Base-by-base conservation (phyloP, 169 alveolate genomes). In the Plasmodium knowlesi region DNA sequence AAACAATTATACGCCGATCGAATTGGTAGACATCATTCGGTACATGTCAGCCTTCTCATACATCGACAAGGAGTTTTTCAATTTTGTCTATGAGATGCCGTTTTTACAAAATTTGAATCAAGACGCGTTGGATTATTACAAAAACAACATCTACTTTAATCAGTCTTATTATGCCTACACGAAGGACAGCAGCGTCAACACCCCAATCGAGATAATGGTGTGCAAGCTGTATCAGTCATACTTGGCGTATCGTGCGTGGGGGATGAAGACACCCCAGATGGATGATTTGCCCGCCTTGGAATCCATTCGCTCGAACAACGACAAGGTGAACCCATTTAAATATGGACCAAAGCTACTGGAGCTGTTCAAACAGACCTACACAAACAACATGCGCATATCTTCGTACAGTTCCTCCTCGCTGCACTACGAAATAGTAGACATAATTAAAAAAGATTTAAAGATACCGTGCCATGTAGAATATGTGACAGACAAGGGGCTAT, bases 141-240 rank as follows among this genome's bases (percentile, higher is more conserved):
- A 78, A 72, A 89, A 89, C 32, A 78, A 32, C 43, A 30, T 89
- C 8, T 89, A 89, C 50, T 89, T 89, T 53, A 89, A 89, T 34
- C 88, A 89, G 25, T 89, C 94, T 1, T 89, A 89, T 79, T 89
- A 89, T 89, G 94, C 94, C 3, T 89, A 89, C 67, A 89, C 94
- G 14, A 89, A 79, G 25, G 83, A 89, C 79, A 78, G 82, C 57
- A 89, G 61, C 50, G 71, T 89, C 25, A 89, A 79, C 72, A 89
- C 94, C 0, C 94, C 94, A n/a, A 67, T 89, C 8, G 94, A 89
- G 32, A 89, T 89, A 28, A 89, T 79, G 88, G 30, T 89, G 46
- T 89, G 94, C 22, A 89, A 89, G 54, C 72, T 89, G 78, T 89
- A 89, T 22, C 94, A 89, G 46, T 78, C 94, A 4, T 89, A 89